phyloP scores from a whole-genome alignment of 352 stramenopile genomes.

The Phytopythium oedochilum region DNA sequence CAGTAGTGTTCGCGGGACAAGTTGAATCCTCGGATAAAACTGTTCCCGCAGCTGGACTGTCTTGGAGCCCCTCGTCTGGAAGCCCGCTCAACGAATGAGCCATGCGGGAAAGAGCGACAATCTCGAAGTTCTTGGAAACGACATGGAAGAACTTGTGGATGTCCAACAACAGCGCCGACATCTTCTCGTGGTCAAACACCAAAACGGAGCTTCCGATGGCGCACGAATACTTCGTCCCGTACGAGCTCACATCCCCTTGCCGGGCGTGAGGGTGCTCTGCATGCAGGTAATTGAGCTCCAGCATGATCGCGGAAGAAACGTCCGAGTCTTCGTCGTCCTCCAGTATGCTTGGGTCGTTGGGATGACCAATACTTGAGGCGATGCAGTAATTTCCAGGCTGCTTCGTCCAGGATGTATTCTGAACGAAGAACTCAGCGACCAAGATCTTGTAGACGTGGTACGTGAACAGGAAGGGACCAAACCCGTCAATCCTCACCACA shows the following conservation, averaged over 20 bases:
- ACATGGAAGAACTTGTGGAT: constrained; percentile 52
- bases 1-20: constrained; percentile 21
- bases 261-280: constrained; percentile 56
- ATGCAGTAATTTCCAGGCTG: constrained; percentile 56
- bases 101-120: background rate
- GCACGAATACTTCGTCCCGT: constrained; percentile 69
- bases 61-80: background rate
- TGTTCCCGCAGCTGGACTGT: background rate
- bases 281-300: constrained; percentile 71
- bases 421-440: constrained; percentile 71
- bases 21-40: constrained; percentile 26
- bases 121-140: constrained; percentile 51
- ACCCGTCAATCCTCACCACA: constrained; percentile 56
- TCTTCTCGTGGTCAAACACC: constrained; percentile 74
- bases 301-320: constrained; percentile 24
- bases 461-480: constrained; percentile 73
- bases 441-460: constrained; percentile 73
- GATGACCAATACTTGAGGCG: constrained; percentile 55
- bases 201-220: constrained; percentile 60
- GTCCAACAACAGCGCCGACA: constrained; percentile 49
- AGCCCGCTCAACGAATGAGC: background rate
- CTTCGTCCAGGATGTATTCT: constrained; percentile 48
- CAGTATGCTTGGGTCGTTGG: constrained; percentile 4
- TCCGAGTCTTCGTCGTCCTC: constrained; percentile 6
- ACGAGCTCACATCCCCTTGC: constrained; percentile 39